Evolutionary conservation across 148 eudicot genomes (phyloP).

Genomic region (Dysphania ambrosioides): DNA sequence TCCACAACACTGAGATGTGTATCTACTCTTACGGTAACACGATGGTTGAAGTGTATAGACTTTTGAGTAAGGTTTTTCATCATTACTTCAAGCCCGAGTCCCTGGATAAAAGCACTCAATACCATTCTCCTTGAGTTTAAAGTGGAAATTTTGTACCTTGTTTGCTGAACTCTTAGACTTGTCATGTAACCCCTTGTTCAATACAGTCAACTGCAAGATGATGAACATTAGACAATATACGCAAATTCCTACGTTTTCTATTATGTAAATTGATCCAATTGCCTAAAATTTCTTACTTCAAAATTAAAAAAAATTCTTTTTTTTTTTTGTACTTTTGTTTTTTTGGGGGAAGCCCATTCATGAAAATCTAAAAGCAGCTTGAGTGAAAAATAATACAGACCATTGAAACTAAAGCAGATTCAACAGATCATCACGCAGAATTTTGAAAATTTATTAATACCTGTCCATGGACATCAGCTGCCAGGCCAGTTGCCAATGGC

Average conservation of each 20-base stretch:
- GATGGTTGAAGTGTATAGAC: background rate
- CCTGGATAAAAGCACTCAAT: conserved; percentile 87
- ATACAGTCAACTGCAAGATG: conserved; percentile 63
- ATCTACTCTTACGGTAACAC: background rate
- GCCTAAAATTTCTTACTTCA: background rate
- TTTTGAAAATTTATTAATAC: conserved; percentile 27
- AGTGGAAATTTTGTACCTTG: conserved; percentile 60
- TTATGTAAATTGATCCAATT: background rate
- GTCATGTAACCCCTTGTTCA: conserved; percentile 42
- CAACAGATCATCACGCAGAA: background rate
- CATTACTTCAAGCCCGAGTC: conserved; percentile 40
- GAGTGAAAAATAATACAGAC: background rate
- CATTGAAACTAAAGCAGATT: background rate
- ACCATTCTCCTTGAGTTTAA: conserved; percentile 62
- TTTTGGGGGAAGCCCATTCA: background rate
- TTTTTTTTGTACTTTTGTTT: too few relatives aligned
- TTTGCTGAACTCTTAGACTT: conserved; percentile 28
- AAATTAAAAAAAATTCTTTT: too few relatives aligned
- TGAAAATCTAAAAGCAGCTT: conserved; percentile 5
- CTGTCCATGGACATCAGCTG: conserved; percentile 96
- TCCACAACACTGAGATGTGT: background rate
- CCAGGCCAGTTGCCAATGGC: conserved; percentile 82
- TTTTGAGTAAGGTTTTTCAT: background rate
- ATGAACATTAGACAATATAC: background rate
- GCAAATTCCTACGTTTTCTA: background rate